Conservation (phyloP, 2,329 filamentous ascomycete genomes). For the Aspergillus transmontanensis region DNA sequence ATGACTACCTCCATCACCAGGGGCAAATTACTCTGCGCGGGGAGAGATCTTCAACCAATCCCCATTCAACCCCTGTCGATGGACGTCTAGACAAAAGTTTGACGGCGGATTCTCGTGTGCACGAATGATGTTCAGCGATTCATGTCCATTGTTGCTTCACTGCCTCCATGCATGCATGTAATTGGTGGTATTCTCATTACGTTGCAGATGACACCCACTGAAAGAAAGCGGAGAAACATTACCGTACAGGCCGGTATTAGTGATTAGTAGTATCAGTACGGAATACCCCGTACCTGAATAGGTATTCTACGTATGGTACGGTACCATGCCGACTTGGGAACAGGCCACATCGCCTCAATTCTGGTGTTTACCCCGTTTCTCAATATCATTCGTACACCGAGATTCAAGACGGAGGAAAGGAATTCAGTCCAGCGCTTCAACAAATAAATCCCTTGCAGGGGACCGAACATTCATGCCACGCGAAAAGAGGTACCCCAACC, state of each 20-base stretch:
- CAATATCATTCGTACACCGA: neutral
- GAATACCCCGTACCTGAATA: neutral
- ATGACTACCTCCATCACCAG: neutral
- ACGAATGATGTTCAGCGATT: constrained; percentile 2
- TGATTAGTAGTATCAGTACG: neutral
- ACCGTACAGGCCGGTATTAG: neutral
- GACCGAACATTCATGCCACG: neutral
- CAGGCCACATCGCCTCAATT: constrained; percentile 13
- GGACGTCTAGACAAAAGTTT: constrained; percentile 10
- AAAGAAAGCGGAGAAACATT: neutral
- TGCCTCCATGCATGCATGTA: neutral
- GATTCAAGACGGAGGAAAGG: neutral
- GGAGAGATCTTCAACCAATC: constrained; percentile 17
- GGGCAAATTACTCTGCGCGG: constrained; percentile 11
- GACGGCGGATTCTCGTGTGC: constrained; percentile 5
- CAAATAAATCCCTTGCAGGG: neutral
- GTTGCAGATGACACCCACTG: neutral
- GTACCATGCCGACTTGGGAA: constrained; percentile 1
- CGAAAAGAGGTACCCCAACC: neutral
- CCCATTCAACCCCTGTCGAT: constrained; percentile 5
- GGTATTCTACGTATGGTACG: neutral
- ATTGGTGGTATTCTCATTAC: neutral
- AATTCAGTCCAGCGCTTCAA: neutral
- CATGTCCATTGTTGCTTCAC: neutral
- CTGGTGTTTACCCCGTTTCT: neutral